phyloP scores from a whole-genome alignment of 75 land plant genomes.

The Gnetum montanum region DNA sequence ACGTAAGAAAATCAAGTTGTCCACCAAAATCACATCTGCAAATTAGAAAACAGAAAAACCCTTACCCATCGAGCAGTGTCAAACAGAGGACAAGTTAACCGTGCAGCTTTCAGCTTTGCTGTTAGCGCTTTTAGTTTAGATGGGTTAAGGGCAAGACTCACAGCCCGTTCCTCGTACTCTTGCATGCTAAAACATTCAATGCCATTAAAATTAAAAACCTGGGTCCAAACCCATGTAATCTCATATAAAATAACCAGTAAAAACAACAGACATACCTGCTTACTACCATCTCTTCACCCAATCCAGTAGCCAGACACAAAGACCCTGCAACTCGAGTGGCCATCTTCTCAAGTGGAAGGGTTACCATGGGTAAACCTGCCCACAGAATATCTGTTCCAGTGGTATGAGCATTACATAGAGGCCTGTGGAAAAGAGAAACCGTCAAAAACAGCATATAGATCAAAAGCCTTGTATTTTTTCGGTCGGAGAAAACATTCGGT shows the following conservation, averaged over 20 bases:
- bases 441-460: neutral
- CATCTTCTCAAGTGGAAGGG: constrained; percentile 95
- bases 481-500: no score
- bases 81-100: constrained; percentile 83
- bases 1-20: no score
- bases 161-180: constrained; percentile 95
- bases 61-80: constrained; percentile 96
- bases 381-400: constrained; percentile 96
- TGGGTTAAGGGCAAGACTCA: constrained; percentile 56
- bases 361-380: constrained; percentile 97
- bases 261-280: constrained; percentile 43
- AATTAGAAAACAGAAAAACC: no score
- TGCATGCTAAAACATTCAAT: constrained; percentile 46
- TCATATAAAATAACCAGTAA: no score
- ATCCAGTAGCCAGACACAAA: constrained; percentile 80
- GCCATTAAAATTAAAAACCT: neutral
- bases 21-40: neutral
- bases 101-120: constrained; percentile 56
- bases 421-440: constrained; percentile 30
- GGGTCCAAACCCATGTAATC: neutral
- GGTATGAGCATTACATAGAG: constrained; percentile 96
- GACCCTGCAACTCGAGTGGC: constrained; percentile 98
- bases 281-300: constrained; percentile 97
- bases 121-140: constrained; percentile 50
- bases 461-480: neutral